A percentile compares a stretch with the other conserved stretches of the same genome.
These are phyloP conservation scores for Populus hybrid DNA, from an alignment of 441 rosid genomes.

Conservation along the genomic window DNA sequence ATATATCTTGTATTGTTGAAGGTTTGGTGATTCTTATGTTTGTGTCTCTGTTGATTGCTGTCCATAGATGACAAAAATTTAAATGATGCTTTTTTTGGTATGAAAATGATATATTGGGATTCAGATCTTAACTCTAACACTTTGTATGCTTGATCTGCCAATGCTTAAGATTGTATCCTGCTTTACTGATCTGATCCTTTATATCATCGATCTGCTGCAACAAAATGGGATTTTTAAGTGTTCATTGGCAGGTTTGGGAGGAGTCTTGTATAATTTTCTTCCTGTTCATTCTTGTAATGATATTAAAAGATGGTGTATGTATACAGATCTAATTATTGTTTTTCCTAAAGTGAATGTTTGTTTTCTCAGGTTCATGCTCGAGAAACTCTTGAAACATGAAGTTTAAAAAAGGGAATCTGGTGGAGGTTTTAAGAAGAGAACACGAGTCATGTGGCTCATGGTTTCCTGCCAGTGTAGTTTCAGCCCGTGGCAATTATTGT, in stretches of 20 bases:
- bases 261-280: background rate
- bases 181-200: background rate
- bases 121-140: background rate
- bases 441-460: slow-evolving; percentile 29
- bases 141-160: no score
- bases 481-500: slow-evolving; percentile 22
- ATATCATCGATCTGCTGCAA: slow-evolving; percentile 4
- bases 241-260: background rate
- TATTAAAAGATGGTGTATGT: background rate
- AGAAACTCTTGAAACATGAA: slow-evolving; percentile 21
- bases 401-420: slow-evolving; percentile 26
- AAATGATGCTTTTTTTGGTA: background rate
- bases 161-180: background rate
- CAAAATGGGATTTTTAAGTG: background rate
- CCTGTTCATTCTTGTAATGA: background rate
- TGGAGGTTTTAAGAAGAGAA: slow-evolving; percentile 35
- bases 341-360: background rate
- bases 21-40: background rate
- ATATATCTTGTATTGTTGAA: slow-evolving; percentile 1
- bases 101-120: background rate
- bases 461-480: slow-evolving; percentile 34
- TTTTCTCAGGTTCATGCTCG: background rate
- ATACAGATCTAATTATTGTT: background rate
- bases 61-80: background rate
- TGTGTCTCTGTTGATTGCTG: background rate